These are phyloP conservation scores for Citrus sinensis DNA, from an alignment of 345 rosid genomes.

Conservation along the genomic window DNA sequence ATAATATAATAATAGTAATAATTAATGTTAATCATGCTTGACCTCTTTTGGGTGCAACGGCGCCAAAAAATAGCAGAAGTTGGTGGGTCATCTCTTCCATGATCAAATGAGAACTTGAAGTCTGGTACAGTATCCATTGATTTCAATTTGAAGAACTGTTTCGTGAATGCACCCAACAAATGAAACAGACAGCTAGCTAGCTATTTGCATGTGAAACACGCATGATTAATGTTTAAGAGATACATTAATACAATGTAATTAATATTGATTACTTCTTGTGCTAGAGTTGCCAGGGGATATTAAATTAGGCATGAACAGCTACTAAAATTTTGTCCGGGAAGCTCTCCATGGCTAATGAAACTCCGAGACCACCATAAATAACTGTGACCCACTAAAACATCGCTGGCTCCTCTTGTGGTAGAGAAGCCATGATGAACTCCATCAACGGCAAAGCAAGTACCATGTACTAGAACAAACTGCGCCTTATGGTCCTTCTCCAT, in stretches of 20 bases:
- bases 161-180: neutral
- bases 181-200: neutral
- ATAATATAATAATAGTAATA: too few species aligned
- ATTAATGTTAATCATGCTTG: neutral
- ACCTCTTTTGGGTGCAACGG: constrained; percentile 25
- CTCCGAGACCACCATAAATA: constrained; percentile 21
- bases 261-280: constrained; percentile 24
- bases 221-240: too few species aligned
- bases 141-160: neutral
- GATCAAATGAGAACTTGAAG: constrained; percentile 12
- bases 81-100: constrained; percentile 20
- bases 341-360: constrained; percentile 36
- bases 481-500: too few species aligned
- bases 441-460: constrained; percentile 10
- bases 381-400: constrained; percentile 36
- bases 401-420: constrained; percentile 25
- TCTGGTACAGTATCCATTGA: constrained; percentile 12
- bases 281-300: constrained; percentile 8
- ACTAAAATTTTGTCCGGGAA: constrained; percentile 28
- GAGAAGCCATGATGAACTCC: constrained; percentile 24
- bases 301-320: constrained; percentile 24
- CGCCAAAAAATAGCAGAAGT: constrained; percentile 23
- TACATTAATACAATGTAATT: neutral
- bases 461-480: too few species aligned
- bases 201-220: too few species aligned